Evolutionary conservation across 495 filamentous ascomycete genomes (phyloP).

Genomic region (Neurospora sp.): DNA sequence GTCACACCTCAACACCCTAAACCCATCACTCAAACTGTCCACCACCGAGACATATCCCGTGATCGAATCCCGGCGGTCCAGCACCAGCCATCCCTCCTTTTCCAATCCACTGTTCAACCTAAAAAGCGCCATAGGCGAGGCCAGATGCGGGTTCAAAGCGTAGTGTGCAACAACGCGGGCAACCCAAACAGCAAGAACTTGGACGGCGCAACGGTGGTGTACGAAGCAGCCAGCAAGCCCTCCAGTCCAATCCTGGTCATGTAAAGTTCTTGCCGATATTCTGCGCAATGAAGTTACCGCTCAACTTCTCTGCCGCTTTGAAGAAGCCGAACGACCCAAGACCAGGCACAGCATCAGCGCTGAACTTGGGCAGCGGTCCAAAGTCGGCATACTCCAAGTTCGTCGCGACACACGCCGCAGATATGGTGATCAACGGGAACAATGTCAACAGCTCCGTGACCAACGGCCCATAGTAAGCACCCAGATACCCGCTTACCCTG

Average conservation of each 20-base stretch:
- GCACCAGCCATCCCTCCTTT: constrained; percentile 46
- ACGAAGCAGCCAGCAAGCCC: constrained; percentile 50
- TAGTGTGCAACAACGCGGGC: constrained; percentile 61
- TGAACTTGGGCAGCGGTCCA: constrained; percentile 40
- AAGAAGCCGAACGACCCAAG: constrained; percentile 57
- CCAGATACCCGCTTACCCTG: constrained; percentile 50
- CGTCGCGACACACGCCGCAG: constrained; percentile 53
- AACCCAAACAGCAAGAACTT: constrained; percentile 52
- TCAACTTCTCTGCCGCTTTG: constrained; percentile 43
- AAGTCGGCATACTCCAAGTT: constrained; percentile 51
- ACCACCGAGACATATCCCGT: constrained; percentile 92
- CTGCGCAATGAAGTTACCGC: constrained; percentile 38
- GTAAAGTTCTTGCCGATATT: constrained; percentile 48
- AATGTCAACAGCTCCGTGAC: constrained; percentile 62
- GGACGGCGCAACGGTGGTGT: constrained; percentile 56
- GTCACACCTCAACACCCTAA: constrained; percentile 81
- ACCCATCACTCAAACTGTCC: constrained; percentile 58
- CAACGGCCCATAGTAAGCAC: constrained; percentile 60
- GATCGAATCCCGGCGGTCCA: constrained; percentile 71
- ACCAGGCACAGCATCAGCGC: constrained; percentile 49
- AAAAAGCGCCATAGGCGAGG: constrained; percentile 38
- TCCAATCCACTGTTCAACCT: constrained; percentile 55
- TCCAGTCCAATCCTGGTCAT: constrained; percentile 66
- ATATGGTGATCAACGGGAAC: constrained; percentile 62
- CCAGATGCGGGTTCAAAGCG: constrained; percentile 64